Evolutionary conservation across 176 grass and related monocot species (phyloP), one percentile per base, ranked within the genome.

Genomic region (Avena insularis): DNA sequence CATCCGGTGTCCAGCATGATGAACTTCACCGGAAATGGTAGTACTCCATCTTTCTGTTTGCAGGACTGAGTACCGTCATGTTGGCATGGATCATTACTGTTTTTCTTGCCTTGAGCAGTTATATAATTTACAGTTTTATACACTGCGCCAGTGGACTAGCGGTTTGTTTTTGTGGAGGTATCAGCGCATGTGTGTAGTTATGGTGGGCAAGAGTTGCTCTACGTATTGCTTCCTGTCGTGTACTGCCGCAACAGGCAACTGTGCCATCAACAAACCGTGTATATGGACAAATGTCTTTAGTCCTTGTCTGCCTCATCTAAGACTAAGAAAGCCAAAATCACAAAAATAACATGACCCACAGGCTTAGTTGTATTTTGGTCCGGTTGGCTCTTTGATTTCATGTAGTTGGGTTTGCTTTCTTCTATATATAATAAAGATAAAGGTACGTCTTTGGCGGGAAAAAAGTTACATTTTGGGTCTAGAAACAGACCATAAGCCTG

Each of bases 231-330:
- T 60, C 31, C 4, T 63, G 78, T 23, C 15, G 57, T 64, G 58
- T 9, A 80, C n/a, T 80, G 78, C n/a, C 19, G 35, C 12, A 80
- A 64, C 59, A 47, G 58, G 78, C 36, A 80, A 64, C 55, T 79
- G 35, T 61, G 58, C 13, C 21, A 61, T 49, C 79, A 78, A 78
- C 21, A 61, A 81, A 10, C 21, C 21, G 47, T 67, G 16, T 21
- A 35, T 29, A 12, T 81, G 59, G 79, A 50, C 45, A 50, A 66
- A 20, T 67, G 79, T 17, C 14, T 65, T 50, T 64, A 31, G 79
- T 80, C 60, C 79, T 33, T 81, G 43, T 66, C 79, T 31, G 61
- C 79, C 79, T 66, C 48, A 51, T 48, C 79, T 31, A 63, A 43
- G 40, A 43, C 40, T 43, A 43, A 47, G 79, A 59, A 81, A 33